These are phyloP conservation scores for Przewalskia tangutica DNA, from an alignment of 257 asterid genomes.

Conservation along the genomic window DNA sequence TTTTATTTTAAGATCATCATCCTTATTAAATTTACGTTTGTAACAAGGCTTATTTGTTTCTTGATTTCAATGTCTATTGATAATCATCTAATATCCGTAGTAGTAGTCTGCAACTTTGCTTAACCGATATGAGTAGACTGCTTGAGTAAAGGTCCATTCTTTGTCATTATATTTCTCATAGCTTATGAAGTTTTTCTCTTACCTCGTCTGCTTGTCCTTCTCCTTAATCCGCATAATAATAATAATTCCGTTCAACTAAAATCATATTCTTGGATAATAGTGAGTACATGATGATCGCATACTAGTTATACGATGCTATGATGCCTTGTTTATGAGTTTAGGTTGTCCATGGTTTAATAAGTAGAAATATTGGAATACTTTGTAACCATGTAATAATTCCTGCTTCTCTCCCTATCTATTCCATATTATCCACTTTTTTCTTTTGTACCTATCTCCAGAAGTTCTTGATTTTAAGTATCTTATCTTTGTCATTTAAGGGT, in stretches of 20 bases:
- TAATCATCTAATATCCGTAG: background rate
- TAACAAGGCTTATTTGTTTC: background rate
- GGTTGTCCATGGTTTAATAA: background rate
- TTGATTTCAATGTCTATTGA: background rate
- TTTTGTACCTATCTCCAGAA: background rate
- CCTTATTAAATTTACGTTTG: background rate
- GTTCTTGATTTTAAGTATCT: background rate
- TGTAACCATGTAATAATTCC: background rate
- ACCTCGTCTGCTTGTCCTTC: background rate
- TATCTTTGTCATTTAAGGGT: constrained; percentile 32
- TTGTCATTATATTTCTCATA: background rate
- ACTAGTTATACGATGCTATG: background rate
- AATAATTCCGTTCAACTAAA: background rate
- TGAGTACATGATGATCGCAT: background rate
- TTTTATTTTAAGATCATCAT: background rate
- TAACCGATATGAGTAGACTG: background rate
- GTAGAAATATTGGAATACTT: background rate
- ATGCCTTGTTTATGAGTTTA: background rate
- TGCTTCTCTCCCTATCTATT: background rate
- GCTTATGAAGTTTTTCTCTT: background rate
- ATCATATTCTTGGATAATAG: background rate
- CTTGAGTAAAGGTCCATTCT: background rate
- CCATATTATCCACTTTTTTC: background rate
- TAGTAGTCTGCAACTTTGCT: background rate
- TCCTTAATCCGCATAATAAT: background rate